Conservation (phyloP, 331 rosid species). For the Saraca asoca region DNA sequence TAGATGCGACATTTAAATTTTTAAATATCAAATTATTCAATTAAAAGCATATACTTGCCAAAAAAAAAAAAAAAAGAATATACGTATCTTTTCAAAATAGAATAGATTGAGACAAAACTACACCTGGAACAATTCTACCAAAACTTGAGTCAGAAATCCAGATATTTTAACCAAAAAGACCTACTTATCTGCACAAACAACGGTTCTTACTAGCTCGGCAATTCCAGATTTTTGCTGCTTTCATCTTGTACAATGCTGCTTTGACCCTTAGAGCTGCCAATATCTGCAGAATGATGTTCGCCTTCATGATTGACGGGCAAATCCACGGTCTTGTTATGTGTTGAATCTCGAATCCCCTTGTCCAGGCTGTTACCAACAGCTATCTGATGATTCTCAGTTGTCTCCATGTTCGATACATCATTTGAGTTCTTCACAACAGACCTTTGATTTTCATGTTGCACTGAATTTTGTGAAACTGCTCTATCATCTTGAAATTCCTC, state of each 20-base stretch:
- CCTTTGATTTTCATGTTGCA: constrained; percentile 25
- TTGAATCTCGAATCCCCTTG: constrained; percentile 29
- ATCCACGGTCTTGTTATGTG: constrained; percentile 22
- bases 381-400: constrained; percentile 24
- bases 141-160: constrained; percentile 7
- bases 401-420: constrained; percentile 12
- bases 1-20: no score
- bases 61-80: no score
- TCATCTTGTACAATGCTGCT: constrained; percentile 30
- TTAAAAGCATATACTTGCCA: no score
- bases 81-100: no score
- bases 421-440: constrained; percentile 21
- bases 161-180: neutral
- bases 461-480: constrained; percentile 26
- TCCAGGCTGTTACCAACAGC: constrained; percentile 22
- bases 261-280: constrained; percentile 39
- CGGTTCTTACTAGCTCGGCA: constrained; percentile 19
- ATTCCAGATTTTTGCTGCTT: constrained; percentile 27
- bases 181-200: constrained; percentile 15
- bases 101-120: no score
- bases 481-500: constrained; percentile 28
- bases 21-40: no score
- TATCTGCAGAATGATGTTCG: constrained; percentile 4
- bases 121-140: no score
- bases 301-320: constrained; percentile 7